Base-by-base conservation (phyloP, 2,329 filamentous ascomycete genomes). In the Xylariaceae sp. region DNA sequence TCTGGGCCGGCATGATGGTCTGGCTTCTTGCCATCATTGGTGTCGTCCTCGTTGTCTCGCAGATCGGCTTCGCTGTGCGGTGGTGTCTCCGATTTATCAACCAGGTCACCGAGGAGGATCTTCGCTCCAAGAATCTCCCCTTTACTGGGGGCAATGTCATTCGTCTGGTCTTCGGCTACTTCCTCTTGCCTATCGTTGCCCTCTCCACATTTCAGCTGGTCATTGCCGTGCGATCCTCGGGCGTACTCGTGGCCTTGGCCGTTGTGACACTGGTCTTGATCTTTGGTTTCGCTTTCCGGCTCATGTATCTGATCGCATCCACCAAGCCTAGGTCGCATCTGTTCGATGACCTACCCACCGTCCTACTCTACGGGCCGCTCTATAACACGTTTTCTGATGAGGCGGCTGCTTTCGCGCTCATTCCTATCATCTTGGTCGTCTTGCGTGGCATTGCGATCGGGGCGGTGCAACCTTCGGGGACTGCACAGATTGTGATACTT, bases 321-420 rank as follows among this genome's bases (percentile, higher is more conserved):
- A 92, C 86, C 1, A 80, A 83, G 43, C 89, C 89, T 5, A 80
- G 88, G 40, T 83, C 87, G 2, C 83, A 87, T 45, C 70, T 98
- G 8, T 98, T 95, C 56, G 92, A 98, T 59, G 88, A 96, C 51
- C 69, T 98, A 31, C 79, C 87, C 5, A 95, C 87, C 0, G 79
- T 96, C 7, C 69, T 98, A 3, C 72, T 87, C 1, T 96, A 94
- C 49, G 92, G 92, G 0, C 87, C 92, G 5, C 67, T 98, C 6
- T 98, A 98, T 61, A 98, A 98, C 61, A 98, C 92, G 0, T 96
- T 94, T 57, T 92, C 85, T 16, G 92, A 98, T 56, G 84, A 90
- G 55, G 87, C 88, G 0, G 86, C 90, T 6, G 80, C 86, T 0
- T 98, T 94, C 58, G 88, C 90, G 5, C 70, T 94, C 26, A 79